Evolutionary conservation across 2,329 filamentous ascomycete genomes (phyloP).

Genomic region (Ceratocystis albifundus): DNA sequence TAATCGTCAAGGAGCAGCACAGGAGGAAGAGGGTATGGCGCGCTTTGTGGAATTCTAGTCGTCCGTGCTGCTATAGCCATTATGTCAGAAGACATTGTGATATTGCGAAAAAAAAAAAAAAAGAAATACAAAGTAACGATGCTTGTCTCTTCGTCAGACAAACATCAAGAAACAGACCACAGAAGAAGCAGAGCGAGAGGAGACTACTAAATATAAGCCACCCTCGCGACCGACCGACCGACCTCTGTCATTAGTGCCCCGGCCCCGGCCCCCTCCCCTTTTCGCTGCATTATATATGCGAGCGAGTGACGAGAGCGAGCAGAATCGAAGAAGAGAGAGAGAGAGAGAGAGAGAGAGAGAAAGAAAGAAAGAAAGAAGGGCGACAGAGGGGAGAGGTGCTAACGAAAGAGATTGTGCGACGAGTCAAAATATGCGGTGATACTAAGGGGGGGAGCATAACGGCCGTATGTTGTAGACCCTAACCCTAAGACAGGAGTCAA

Average conservation of each 20-base stretch:
- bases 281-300: neutral
- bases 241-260: neutral
- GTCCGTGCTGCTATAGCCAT: conserved; percentile 5
- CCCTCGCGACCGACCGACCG: too few species aligned
- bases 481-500: too few species aligned
- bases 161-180: neutral
- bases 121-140: neutral
- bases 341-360: neutral
- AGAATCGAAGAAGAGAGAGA: neutral
- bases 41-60: neutral
- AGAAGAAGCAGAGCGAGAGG: neutral
- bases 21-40: neutral
- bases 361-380: neutral
- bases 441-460: too few species aligned
- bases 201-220: neutral
- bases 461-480: too few species aligned
- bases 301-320: neutral
- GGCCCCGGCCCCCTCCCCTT: too few species aligned
- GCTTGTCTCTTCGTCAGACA: neutral
- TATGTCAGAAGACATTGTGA: neutral
- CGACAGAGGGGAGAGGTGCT: neutral
- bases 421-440: neutral
- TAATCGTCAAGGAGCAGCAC: neutral
- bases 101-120: neutral
- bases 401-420: neutral